These are phyloP conservation scores for Ustilago vetiveriae DNA, from an alignment of 1,284 basidiomycete genomes.

Conservation along the genomic window DNA sequence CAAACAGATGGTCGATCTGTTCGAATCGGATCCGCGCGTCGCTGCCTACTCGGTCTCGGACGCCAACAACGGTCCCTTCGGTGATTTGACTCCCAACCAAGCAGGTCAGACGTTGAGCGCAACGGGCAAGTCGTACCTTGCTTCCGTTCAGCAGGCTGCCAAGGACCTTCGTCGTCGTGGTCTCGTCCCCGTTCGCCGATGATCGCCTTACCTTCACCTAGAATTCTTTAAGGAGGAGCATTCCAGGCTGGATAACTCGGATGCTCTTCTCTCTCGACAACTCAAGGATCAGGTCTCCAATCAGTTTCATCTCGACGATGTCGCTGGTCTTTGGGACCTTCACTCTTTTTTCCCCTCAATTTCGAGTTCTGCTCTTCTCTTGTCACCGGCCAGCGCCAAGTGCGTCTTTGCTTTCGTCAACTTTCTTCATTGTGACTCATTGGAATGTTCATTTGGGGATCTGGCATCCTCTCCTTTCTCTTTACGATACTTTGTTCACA, in stretches of 20 bases:
- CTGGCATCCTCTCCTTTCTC: not conserved
- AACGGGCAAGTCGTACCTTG: constrained; percentile 37
- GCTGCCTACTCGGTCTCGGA: constrained; percentile 53
- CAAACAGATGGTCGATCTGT: constrained; percentile 41
- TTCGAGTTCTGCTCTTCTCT: not conserved
- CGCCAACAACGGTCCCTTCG: constrained; percentile 49
- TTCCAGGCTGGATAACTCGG: not conserved
- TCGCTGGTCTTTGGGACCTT: too few species aligned
- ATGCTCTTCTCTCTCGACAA: not conserved
- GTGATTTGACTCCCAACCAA: constrained; percentile 44
- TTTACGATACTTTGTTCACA: not conserved
- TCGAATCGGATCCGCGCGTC: constrained; percentile 48
- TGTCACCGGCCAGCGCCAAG: constrained; percentile 3
- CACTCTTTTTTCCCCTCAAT: not conserved
- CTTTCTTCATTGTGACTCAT: not conserved
- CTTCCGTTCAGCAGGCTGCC: constrained; percentile 24
- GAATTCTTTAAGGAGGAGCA: not conserved
- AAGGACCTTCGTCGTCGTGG: constrained; percentile 14
- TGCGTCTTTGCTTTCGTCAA: not conserved
- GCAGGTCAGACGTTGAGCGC: constrained; percentile 28
- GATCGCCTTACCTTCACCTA: not conserved
- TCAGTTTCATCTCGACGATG: not conserved
- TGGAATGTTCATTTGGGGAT: not conserved
- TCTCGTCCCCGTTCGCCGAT: constrained; percentile 22
- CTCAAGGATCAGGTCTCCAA: too few species aligned